These are phyloP conservation scores for Diplosphaera chodatii DNA, from an alignment of 139 green algal genomes.

Conservation along the genomic window DNA sequence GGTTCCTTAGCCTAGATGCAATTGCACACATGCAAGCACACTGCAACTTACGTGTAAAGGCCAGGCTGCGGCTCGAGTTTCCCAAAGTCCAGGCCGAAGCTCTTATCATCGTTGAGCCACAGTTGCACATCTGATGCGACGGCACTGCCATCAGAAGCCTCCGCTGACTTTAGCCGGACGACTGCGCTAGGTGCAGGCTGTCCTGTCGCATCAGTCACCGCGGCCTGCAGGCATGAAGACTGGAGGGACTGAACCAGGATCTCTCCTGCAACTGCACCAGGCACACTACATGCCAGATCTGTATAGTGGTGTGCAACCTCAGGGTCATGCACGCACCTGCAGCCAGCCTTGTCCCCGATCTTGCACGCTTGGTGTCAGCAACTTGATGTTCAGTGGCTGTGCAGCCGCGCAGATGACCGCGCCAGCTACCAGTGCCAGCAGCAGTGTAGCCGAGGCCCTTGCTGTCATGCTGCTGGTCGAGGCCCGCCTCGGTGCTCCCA, in stretches of 20 bases:
- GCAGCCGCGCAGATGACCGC: neutral
- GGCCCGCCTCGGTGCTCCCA: no score
- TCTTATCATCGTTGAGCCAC: neutral
- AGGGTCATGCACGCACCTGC: neutral
- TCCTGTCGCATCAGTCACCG: neutral
- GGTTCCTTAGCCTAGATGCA: no score
- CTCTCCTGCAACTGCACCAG: no score
- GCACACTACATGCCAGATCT: no score
- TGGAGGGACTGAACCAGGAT: no score
- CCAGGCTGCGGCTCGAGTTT: neutral
- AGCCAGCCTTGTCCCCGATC: neutral
- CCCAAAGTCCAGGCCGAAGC: neutral
- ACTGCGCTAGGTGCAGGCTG: neutral
- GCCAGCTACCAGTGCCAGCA: neutral
- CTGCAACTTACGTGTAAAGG: neutral
- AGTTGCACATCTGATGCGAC: neutral
- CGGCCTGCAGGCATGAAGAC: neutral
- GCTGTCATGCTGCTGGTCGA: no score
- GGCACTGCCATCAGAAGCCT: no score
- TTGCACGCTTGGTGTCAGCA: neutral
- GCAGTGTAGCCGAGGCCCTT: neutral
- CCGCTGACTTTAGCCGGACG: neutral
- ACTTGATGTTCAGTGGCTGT: neutral
- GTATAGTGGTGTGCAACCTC: no score
- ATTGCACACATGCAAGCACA: no score